Evolutionary conservation across 2,329 filamentous ascomycete species (phyloP), one percentile per base, ranked within the genome.

Genomic region (Nothophaeocryptopus gaeumannii): DNA sequence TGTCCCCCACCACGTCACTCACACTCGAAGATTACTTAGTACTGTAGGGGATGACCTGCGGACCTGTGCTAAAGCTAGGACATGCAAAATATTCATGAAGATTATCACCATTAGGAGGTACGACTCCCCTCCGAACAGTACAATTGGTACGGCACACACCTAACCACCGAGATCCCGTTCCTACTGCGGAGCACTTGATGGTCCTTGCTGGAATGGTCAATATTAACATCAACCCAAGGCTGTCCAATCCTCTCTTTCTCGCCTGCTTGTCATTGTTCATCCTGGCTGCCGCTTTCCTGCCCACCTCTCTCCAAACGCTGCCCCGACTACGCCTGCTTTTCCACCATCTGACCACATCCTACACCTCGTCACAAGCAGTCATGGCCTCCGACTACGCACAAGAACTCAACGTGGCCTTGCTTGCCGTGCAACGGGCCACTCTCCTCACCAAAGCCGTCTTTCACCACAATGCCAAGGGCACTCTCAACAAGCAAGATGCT

Each of bases 401-500:
- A 58, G 91, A 96, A 75, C 83, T 93, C 62, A 78, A 85, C 64
- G 80, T 95, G 47, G 91, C 91, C 55, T 85, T 92, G 68, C 82
- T 96, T 37, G 90, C 91, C 54, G 91, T 96, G 50, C 89, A 95
- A 74, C 83, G 91, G 58, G 91, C 87, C 20, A 76, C 82, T 15
- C 76, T 89, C 58, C 79, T 90, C 50, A 90, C 87, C 44, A 86
- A 88, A 70, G 81, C 81, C 55, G 87, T 90, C 67, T 88, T 88
- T 76, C 78, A 90, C 73, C 87, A 92, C 63, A 93, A 92, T 72
- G 86, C 89, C 63, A 97, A 97, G 75, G 92, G 92, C 62, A 96
- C 93, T 39, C 79, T 96, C 44, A 87, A 86, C 69, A 99, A 99
- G 76, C 86, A 89, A 71, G 93, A 99, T 78, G 89, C 89, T 68